Percentiles rank a stretch among this genome's conserved stretches.
Conservation (phyloP, 2,329 filamentous ascomycete genomes). For the Colletotrichum agaves region DNA sequence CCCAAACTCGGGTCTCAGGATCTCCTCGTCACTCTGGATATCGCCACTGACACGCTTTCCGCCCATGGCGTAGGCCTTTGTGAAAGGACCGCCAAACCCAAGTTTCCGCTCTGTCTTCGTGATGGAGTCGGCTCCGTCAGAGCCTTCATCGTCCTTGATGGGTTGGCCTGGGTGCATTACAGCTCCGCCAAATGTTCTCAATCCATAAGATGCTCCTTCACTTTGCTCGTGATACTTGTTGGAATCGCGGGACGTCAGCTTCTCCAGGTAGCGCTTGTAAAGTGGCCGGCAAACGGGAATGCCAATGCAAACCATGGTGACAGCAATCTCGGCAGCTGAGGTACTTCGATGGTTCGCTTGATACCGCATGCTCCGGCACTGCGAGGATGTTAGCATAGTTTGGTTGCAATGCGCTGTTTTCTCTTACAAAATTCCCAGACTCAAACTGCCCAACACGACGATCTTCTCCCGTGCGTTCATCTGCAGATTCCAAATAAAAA, state of each 20-base stretch:
- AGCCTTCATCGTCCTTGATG: not conserved
- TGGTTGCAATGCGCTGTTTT: too few species aligned
- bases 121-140: not conserved
- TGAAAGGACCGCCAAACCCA: not conserved
- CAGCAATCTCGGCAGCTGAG: constrained; percentile 49
- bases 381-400: not conserved
- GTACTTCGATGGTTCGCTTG: constrained; percentile 42
- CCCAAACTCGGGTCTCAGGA: constrained; percentile 6
- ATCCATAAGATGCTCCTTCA: not conserved
- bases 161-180: not conserved
- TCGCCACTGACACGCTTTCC: not conserved
- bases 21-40: constrained; percentile 10
- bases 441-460: constrained; percentile 49
- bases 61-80: constrained; percentile 1
- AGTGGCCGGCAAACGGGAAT: constrained; percentile 52
- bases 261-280: constrained; percentile 40
- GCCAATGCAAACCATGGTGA: constrained; percentile 50
- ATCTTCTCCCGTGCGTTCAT: constrained; percentile 50
- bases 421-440: constrained; percentile 50
- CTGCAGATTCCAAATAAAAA: constrained; percentile 53
- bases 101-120: constrained; percentile 13
- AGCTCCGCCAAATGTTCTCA: constrained; percentile 12
- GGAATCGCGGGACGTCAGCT: not conserved
- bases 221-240: not conserved
- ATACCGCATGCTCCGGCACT: constrained; percentile 45